Percentiles rank a stretch among this genome's conserved stretches.
Conservation (phyloP, 2,329 filamentous ascomycete species). For the Fusarium hostae region DNA sequence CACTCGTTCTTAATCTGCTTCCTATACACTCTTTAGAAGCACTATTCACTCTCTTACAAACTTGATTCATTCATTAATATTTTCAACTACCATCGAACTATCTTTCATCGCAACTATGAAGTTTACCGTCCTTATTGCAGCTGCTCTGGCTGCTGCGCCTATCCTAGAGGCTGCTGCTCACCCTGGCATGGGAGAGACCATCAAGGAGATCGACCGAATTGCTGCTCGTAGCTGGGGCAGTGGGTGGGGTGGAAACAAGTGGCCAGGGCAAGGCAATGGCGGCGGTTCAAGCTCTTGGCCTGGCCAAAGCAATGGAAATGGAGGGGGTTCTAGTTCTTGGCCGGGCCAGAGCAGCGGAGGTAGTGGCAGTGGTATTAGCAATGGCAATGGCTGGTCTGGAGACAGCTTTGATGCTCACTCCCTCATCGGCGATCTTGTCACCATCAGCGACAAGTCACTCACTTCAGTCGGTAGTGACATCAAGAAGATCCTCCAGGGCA, state of each 20-base stretch:
- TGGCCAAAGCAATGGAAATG: background rate
- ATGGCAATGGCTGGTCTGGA: conserved; percentile 15
- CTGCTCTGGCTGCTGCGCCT: conserved; percentile 35
- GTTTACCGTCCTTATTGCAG: conserved; percentile 36
- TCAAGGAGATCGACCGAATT: conserved; percentile 36
- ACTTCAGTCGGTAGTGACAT: conserved; percentile 51
- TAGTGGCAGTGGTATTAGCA: background rate
- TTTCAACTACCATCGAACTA: background rate
- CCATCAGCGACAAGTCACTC: conserved; percentile 46
- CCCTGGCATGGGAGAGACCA: conserved; percentile 39
- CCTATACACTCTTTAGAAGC: conserved; percentile 14
- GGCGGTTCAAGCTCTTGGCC: background rate
- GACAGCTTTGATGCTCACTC: conserved; percentile 37
- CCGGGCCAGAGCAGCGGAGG: conserved; percentile 1
- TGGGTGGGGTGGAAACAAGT: conserved; percentile 16
- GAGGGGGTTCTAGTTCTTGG: background rate
- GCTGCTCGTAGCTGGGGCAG: conserved; percentile 32
- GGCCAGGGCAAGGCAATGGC: background rate
- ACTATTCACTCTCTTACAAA: background rate
- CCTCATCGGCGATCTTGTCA: conserved; percentile 55
- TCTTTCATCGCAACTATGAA: conserved; percentile 39
- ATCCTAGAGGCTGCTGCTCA: conserved; percentile 31
- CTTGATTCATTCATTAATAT: conserved; percentile 4
- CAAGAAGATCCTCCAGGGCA: conserved; percentile 51
- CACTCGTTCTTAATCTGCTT: conserved; percentile 4